phyloP scores from a whole-genome alignment of 805 yeast genomes.

The Saccharomycopsis capsularis region DNA sequence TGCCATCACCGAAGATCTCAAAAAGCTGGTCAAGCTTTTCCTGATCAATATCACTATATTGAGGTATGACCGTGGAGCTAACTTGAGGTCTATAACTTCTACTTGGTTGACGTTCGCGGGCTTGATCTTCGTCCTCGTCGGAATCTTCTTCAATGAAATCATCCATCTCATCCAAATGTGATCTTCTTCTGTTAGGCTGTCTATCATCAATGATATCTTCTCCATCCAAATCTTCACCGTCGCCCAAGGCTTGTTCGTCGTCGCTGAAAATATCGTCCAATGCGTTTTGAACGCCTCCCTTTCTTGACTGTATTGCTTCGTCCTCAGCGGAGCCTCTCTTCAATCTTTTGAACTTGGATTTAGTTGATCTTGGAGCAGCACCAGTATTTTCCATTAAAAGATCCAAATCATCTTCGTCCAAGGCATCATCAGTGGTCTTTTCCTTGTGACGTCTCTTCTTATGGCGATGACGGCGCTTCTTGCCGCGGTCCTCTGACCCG shows the following conservation, averaged over 20 bases:
- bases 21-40: slow-evolving; percentile 89
- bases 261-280: slow-evolving; percentile 70
- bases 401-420: slow-evolving; percentile 95
- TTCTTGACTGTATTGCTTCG: slow-evolving; percentile 41
- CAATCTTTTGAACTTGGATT: slow-evolving; percentile 66
- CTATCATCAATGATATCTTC: slow-evolving; percentile 29
- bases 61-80: slow-evolving; percentile 30
- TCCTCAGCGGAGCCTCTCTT: slow-evolving; percentile 56
- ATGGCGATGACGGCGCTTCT: slow-evolving; percentile 29
- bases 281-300: slow-evolving; percentile 31
- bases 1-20: slow-evolving; percentile 96
- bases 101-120: slow-evolving; percentile 33
- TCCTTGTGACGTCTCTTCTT: slow-evolving; percentile 30
- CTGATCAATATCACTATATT: slow-evolving; percentile 54
- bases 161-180: slow-evolving; percentile 74
- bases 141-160: slow-evolving; percentile 87
- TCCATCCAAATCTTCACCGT: slow-evolving; percentile 30
- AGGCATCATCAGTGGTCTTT: slow-evolving; percentile 48
- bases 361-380: slow-evolving; percentile 32
- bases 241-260: slow-evolving; percentile 28
- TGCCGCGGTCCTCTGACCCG: slow-evolving; percentile 30
- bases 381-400: slow-evolving; percentile 88
- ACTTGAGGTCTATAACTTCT: slow-evolving; percentile 50
- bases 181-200: slow-evolving; percentile 26
- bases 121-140: slow-evolving; percentile 44